A percentile compares a stretch with the other conserved stretches of the same genome.
Evolutionary conservation across 768 basidiomycete genomes (phyloP).

Genomic region (Russula brevipes): DNA sequence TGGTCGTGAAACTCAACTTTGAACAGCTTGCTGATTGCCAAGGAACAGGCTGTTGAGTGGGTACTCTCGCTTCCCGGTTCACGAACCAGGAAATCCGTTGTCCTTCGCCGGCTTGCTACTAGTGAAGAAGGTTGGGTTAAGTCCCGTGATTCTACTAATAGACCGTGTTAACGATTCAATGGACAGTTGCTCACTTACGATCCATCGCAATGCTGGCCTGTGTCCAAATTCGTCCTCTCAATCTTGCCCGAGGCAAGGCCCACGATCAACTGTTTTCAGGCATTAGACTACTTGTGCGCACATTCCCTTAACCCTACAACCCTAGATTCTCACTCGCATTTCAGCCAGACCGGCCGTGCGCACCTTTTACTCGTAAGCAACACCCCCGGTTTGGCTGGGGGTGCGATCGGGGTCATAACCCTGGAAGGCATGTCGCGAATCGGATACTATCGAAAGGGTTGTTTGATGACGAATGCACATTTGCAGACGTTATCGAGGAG

Average conservation of each 20-base stretch:
- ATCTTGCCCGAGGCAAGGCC: conserved; percentile 88
- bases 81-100: conserved; percentile 59
- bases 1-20: neutral
- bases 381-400: conserved; percentile 77
- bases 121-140: conserved; percentile 62
- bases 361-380: conserved; percentile 83
- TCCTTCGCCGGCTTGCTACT: conserved; percentile 79
- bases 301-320: neutral
- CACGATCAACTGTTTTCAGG: conserved; percentile 90
- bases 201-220: conserved; percentile 68
- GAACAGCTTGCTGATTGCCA: conserved; percentile 2
- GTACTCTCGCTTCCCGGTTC: conserved; percentile 89
- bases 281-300: conserved; percentile 85
- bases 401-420: conserved; percentile 87
- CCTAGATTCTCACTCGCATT: neutral
- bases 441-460: neutral
- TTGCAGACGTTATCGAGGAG: conserved; percentile 78
- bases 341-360: conserved; percentile 87
- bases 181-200: conserved; percentile 81
- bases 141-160: neutral
- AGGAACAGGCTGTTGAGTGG: conserved; percentile 61
- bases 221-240: conserved; percentile 69
- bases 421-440: conserved; percentile 54
- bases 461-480: neutral
- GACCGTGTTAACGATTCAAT: neutral